Percentiles rank a stretch among this genome's conserved stretches.
Evolutionary conservation across 164 flowering plant genomes (phyloP).

Genomic region (Cinnamomum chago): DNA sequence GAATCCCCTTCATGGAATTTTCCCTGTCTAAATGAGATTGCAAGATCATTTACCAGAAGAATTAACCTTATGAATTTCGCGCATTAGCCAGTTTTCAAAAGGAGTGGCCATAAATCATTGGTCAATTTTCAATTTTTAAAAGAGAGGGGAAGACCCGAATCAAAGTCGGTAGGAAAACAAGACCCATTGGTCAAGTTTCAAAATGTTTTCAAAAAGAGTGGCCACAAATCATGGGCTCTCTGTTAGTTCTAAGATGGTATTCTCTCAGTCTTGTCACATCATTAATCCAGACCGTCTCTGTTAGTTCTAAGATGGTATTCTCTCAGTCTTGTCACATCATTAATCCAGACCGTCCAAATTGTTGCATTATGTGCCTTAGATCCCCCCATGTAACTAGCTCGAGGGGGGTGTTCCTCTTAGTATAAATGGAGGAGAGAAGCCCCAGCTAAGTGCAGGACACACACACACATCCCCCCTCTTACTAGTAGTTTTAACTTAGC

Average conservation of each 20-base stretch:
- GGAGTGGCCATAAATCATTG: slow-evolving; percentile 10
- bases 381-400: background rate
- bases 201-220: slow-evolving; percentile 17
- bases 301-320: background rate
- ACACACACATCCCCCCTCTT: background rate
- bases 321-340: background rate
- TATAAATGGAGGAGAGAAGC: slow-evolving; percentile 11
- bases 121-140: background rate
- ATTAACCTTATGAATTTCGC: no score
- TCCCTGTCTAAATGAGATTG: no score
- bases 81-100: slow-evolving; percentile 3
- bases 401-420: background rate
- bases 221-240: slow-evolving; percentile 6
- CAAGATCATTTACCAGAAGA: no score
- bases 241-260: background rate
- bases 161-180: background rate
- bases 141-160: background rate
- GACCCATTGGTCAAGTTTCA: slow-evolving; percentile 9
- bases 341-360: slow-evolving; percentile 9
- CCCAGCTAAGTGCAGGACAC: background rate
- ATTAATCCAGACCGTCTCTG: slow-evolving; percentile 1
- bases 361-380: background rate
- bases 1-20: no score
- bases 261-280: background rate
- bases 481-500: background rate